Conservation (phyloP, 2,329 filamentous ascomycete genomes). For the Ascochyta pisi region DNA sequence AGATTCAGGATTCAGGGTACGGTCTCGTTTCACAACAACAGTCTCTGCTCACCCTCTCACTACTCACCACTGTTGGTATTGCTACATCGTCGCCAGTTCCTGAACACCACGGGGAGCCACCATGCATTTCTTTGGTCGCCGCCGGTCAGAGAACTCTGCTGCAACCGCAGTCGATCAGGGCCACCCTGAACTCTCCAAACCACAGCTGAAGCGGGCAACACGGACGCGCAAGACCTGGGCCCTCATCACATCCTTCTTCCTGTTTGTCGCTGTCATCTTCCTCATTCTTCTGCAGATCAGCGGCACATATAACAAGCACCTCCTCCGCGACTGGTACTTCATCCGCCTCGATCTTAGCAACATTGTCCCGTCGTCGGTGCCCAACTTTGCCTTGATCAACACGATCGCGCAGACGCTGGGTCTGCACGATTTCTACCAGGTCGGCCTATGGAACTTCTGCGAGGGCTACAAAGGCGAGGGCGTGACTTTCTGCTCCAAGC, state of each 20-base stretch:
- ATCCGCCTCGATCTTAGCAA: conserved; percentile 83
- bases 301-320: conserved; percentile 68
- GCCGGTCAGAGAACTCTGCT: conserved; percentile 27
- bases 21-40: conserved; percentile 7
- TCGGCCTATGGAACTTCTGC: conserved; percentile 91
- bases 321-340: conserved; percentile 78
- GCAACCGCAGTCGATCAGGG: conserved; percentile 21
- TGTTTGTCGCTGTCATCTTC: conserved; percentile 78
- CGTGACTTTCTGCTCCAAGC: conserved; percentile 76
- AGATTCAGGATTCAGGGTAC: conserved; percentile 6
- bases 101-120: conserved; percentile 3
- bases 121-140: conserved; percentile 38
- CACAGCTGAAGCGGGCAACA: conserved; percentile 49
- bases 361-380: conserved; percentile 76
- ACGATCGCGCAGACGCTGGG: conserved; percentile 85
- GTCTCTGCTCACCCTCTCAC: conserved; percentile 1
- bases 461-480: conserved; percentile 80
- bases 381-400: conserved; percentile 79
- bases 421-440: conserved; percentile 92
- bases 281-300: conserved; percentile 82
- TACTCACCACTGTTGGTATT: background rate
- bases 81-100: conserved; percentile 1
- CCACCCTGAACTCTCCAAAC: conserved; percentile 42
- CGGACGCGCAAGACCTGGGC: conserved; percentile 66
- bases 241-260: conserved; percentile 70